These are phyloP conservation scores for Carpinus viminea DNA, from an alignment of 306 rosid genomes.

Conservation along the genomic window DNA sequence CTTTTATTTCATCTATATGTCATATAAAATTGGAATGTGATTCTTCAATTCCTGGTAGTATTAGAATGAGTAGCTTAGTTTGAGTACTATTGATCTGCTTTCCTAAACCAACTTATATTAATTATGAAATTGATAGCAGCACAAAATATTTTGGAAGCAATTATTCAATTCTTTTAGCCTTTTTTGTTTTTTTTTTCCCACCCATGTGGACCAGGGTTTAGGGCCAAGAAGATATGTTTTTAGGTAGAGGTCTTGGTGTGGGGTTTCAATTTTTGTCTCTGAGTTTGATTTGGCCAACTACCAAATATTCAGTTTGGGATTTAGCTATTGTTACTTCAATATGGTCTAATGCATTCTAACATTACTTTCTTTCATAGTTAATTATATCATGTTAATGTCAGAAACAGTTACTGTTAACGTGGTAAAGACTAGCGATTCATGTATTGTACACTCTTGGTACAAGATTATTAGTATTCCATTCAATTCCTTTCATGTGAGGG, in stretches of 20 bases:
- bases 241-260: background rate
- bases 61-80: background rate
- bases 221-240: background rate
- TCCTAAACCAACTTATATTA: background rate
- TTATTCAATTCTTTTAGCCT: background rate
- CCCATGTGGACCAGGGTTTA: background rate
- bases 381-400: background rate
- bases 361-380: background rate
- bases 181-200: background rate
- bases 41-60: background rate
- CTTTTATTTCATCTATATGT: background rate
- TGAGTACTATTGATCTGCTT: background rate
- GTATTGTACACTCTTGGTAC: background rate
- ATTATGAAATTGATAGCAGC: too few species aligned
- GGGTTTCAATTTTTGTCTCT: background rate
- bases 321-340: background rate
- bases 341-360: background rate
- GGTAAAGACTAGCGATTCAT: background rate
- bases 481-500: background rate
- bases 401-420: background rate
- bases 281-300: background rate
- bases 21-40: background rate
- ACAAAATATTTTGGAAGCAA: background rate
- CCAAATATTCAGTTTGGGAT: background rate
- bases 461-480: background rate